Evolutionary conservation across 441 rosid species (phyloP), one percentile per base, ranked within the genome.

Genomic region (Capsella rubella): DNA sequence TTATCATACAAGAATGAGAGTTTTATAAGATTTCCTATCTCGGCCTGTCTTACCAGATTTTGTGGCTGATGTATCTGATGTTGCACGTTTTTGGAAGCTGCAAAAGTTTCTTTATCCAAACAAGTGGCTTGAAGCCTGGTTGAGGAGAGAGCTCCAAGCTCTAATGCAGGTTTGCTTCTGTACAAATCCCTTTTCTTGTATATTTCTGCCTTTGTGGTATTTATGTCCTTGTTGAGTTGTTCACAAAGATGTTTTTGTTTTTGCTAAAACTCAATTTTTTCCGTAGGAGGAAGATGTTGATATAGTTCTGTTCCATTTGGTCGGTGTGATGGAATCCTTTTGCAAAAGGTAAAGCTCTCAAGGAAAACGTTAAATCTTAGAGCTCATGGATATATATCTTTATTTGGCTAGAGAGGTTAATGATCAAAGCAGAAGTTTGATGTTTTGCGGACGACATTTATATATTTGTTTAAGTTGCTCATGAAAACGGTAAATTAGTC

Each of bases 61-160:
- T 62, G 62, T 95, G 72, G 79, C 75, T 55, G 84, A 84, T 64
- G 58, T 79, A 15, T 78, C 89, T 56, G 76, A 85, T 29, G 78
- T 87, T 56, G 60, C 63, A 13, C 84, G 85, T 75, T 92, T 82
- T 78, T 95, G 98, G 98, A 92, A 85, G 80, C 49, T 79, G 61
- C 50, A 60, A 12, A 95, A 87, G 83, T 87, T 84, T 65, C 87
- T 82, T 64, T 92, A 87, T 60, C 78, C 83, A 45, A 92, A 87
- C 69, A 78, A 62, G 32, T 87, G 95, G 93, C 87, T 92, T 51
- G 85, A 80, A 43, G 60, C 75, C 53, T 92, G 98, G 98, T 75
- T 90, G 84, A 88, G 72, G 83, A 91, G 97, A 69, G 99, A 95
- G 83, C 76, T 89, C 68, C 98, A 95, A 77, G 88, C 99, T 81